Conservation (phyloP, 306 rosid genomes). For the Citrullus amarus region DNA sequence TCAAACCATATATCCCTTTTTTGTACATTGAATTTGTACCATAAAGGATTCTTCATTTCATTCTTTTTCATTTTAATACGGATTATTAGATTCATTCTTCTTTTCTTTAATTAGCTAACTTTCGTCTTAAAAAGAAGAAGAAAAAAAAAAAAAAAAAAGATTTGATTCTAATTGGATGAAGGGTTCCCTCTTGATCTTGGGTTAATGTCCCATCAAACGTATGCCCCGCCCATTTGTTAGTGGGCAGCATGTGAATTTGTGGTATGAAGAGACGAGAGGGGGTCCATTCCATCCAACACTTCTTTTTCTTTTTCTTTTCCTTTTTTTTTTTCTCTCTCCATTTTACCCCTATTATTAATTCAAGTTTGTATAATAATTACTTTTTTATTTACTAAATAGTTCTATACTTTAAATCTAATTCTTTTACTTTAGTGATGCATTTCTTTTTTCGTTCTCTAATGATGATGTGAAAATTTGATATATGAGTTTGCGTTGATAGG, state of each 20-base stretch:
- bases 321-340: not conserved
- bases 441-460: too few relatives aligned
- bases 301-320: not conserved
- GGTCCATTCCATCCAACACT: constrained; percentile 3
- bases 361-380: not conserved
- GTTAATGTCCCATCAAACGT: not conserved
- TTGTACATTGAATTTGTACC: constrained; percentile 2
- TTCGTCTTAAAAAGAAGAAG: not conserved
- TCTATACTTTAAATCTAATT: too few relatives aligned
- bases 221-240: constrained; percentile 5
- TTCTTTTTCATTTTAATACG: not conserved
- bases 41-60: not conserved
- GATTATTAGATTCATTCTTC: not conserved
- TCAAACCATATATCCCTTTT: not conserved
- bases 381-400: not conserved
- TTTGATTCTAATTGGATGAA: not conserved
- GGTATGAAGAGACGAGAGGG: not conserved
- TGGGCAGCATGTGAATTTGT: constrained; percentile 4
- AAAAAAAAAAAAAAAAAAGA: too few relatives aligned
- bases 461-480: too few relatives aligned
- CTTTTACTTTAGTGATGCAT: too few relatives aligned
- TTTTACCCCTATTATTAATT: not conserved
- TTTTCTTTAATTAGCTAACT: not conserved
- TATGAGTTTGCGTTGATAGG: too few relatives aligned
- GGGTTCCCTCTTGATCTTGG: not conserved